Percentiles rank a stretch among this genome's conserved stretches.
Evolutionary conservation across 441 rosid species (phyloP).

Genomic region (Cnidoscolus chayamansa): DNA sequence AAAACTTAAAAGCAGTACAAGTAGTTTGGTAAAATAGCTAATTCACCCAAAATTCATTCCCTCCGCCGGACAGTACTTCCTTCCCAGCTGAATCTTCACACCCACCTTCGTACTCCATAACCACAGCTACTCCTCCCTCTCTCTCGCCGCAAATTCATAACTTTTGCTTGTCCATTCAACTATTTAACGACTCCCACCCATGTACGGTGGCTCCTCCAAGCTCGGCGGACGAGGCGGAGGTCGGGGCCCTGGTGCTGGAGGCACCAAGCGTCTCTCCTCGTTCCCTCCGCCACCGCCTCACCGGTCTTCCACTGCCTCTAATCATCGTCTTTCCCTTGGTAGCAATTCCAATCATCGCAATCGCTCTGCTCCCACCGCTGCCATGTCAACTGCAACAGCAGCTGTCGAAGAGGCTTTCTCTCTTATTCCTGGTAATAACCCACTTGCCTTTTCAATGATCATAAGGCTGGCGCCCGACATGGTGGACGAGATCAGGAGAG

Average conservation of each 20-base stretch:
- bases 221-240: constrained; percentile 43
- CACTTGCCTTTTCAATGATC: constrained; percentile 73
- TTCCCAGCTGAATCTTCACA: background rate
- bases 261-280: constrained; percentile 37
- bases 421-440: constrained; percentile 61
- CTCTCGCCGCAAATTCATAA: no score
- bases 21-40: no score
- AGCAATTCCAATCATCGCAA: constrained; percentile 19
- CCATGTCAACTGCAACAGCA: constrained; percentile 1
- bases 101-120: background rate
- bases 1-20: no score
- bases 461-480: constrained; percentile 78
- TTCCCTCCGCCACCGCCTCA: constrained; percentile 58
- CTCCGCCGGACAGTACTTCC: background rate
- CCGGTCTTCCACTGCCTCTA: constrained; percentile 42
- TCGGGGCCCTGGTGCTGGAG: constrained; percentile 46
- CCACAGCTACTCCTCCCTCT: background rate
- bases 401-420: constrained; percentile 41
- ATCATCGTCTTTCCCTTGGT: constrained; percentile 46
- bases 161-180: background rate
- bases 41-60: no score
- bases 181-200: constrained; percentile 12
- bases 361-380: constrained; percentile 13
- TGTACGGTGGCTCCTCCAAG: constrained; percentile 74
- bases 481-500: constrained; percentile 84